Evolutionary conservation across 129 eudicot species (phyloP), one percentile per base, ranked within the genome.

Genomic region (Pulicaria dysenterica): DNA sequence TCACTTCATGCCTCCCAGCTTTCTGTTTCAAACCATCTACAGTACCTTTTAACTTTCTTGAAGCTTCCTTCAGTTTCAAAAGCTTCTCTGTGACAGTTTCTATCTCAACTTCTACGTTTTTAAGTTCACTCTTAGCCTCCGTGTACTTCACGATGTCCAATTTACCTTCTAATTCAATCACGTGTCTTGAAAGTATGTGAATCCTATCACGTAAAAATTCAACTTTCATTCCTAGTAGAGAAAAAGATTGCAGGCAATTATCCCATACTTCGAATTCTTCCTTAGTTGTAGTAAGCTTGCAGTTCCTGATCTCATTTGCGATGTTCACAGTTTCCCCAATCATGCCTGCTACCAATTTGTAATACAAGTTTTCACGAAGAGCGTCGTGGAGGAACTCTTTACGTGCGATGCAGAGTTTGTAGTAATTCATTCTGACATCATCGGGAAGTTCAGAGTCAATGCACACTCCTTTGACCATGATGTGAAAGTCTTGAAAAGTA

Each of bases 161-260:
- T 8, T 14, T 71, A 34, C 39, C 63, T 65, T 84, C 88, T 0
- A 88, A 79, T 15, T 83, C 86, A 46, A 74, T 58, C 9, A 82
- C 78, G 9, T 86, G 73, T 53, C 66, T 67, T 4, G 50, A 49
- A 16, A 87, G 74, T 59, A 44, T 59, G 2, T 46, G 63, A 37
- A 89, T 57, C 24, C 84, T 87, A 36, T 84, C 71, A 8, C 82
- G 79, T 37, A 90, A 31, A 66, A 90, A 87, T 54, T 81, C 87
- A 47, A 85, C 91, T 48, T 81, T 83, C 86, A 90, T 74, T 46
- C 96, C 96, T 73, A 90, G 55, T 54, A 81, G 82, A 61, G 82
- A 86, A 77, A 87, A 87, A 8, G 87, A 81, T 68, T 78, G 83
- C 57, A 90, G 49, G 17, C 84, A 83, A 63, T 80, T 87, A 14